A percentile compares a stretch with the other conserved stretches of the same genome.
Conservation (phyloP, 2,329 filamentous ascomycete species). For the Epichloe sylvatica region DNA sequence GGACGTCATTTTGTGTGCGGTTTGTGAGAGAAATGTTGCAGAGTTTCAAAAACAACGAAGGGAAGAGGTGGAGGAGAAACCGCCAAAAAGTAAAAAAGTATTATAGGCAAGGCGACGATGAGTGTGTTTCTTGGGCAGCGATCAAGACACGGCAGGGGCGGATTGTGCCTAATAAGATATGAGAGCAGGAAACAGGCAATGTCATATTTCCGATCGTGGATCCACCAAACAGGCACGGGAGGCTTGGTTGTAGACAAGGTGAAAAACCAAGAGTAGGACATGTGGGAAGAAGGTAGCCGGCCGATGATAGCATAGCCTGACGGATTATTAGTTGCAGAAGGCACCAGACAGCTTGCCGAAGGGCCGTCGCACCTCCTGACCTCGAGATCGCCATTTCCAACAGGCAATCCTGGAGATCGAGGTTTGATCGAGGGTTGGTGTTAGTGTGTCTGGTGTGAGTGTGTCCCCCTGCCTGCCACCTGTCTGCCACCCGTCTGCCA, state of each 20-base stretch:
- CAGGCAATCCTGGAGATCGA: constrained; percentile 5
- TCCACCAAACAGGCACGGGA: constrained; percentile 1
- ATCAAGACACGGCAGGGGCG: neutral
- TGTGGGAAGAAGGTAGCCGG: neutral
- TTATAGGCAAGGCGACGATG: no score
- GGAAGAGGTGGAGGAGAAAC: no score
- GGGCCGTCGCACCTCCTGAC: neutral
- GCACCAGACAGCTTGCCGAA: neutral
- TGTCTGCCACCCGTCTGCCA: no score
- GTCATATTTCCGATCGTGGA: neutral
- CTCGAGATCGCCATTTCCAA: constrained; percentile 6
- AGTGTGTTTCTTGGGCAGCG: neutral
- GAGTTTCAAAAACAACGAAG: no score
- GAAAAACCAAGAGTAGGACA: neutral
- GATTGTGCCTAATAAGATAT: neutral
- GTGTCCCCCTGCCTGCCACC: no score
- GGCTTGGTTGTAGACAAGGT: neutral
- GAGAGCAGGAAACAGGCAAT: neutral
- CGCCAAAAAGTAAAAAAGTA: no score
- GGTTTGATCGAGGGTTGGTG: neutral
- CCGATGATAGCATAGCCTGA: neutral
- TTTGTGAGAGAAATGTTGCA: neutral
- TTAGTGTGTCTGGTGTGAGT: no score
- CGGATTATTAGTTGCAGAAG: neutral
- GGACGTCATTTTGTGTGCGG: neutral